These are phyloP conservation scores for Abortiporus biennis DNA, from an alignment of 1,284 basidiomycete species.

Conservation along the genomic window DNA sequence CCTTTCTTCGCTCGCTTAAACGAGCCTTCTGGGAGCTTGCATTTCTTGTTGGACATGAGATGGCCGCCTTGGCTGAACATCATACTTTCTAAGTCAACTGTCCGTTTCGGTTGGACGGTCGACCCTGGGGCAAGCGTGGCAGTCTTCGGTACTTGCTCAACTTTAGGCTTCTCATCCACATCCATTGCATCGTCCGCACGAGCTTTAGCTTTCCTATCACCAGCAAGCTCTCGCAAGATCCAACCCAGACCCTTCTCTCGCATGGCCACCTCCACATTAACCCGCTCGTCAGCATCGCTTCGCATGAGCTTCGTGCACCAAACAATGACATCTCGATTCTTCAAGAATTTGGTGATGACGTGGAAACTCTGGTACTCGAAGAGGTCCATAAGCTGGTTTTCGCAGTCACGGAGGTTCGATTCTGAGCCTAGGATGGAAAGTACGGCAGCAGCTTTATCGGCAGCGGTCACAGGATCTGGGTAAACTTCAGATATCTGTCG, in stretches of 20 bases:
- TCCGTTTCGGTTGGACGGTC: slow-evolving; percentile 80
- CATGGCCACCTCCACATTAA: slow-evolving; percentile 98
- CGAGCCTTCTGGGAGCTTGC: slow-evolving; percentile 94
- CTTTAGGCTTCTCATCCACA: slow-evolving; percentile 53
- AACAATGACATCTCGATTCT: slow-evolving; percentile 93
- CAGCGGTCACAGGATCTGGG: slow-evolving; percentile 90
- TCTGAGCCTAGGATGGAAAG: slow-evolving; percentile 89
- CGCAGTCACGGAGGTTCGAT: slow-evolving; percentile 87
- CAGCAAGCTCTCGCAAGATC: slow-evolving; percentile 87
- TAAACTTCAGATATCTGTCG: slow-evolving; percentile 89
- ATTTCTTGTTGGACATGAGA: slow-evolving; percentile 98
- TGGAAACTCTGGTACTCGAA: slow-evolving; percentile 95
- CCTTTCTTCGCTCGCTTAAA: slow-evolving; percentile 97
- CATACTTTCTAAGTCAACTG: slow-evolving; percentile 91
- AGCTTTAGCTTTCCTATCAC: slow-evolving; percentile 62
- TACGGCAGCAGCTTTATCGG: slow-evolving; percentile 85
- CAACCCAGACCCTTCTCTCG: slow-evolving; percentile 94
- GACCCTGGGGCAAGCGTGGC: slow-evolving; percentile 89
- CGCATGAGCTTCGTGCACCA: slow-evolving; percentile 98
- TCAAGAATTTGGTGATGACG: slow-evolving; percentile 86
- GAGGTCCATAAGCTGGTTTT: slow-evolving; percentile 96
- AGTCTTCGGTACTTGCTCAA: slow-evolving; percentile 68
- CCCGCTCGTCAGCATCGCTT: slow-evolving; percentile 83
- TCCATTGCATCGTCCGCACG: slow-evolving; percentile 66
- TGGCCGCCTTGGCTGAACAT: slow-evolving; percentile 95